Conservation (phyloP, 1,284 basidiomycete genomes). For the Apiotrichum sp. region DNA sequence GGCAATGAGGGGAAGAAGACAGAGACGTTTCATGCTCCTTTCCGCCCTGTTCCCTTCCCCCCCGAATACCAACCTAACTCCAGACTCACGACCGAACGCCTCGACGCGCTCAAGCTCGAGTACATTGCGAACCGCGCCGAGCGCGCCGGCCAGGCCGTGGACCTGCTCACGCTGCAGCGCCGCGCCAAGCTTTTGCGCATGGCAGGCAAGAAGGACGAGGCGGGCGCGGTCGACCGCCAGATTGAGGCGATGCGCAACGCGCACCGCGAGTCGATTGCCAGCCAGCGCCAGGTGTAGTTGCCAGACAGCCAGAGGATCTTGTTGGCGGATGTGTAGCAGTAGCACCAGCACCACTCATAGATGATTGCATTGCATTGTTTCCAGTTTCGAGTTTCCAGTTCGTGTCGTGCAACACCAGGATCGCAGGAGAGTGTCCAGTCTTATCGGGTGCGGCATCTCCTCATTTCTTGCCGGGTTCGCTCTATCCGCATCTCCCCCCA, state of each 20-base stretch:
- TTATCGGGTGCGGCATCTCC: neutral
- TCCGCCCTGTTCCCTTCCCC: too few relatives aligned
- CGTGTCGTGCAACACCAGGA: too few relatives aligned
- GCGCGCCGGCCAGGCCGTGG: slow-evolving; percentile 31
- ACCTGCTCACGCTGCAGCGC: slow-evolving; percentile 26
- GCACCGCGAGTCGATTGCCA: neutral
- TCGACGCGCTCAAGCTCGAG: slow-evolving; percentile 42
- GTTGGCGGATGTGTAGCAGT: too few relatives aligned
- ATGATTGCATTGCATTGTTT: neutral
- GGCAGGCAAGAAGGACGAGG: slow-evolving; percentile 27
- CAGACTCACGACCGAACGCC: slow-evolving; percentile 36
- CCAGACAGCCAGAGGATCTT: too few relatives aligned
- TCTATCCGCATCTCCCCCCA: neutral
- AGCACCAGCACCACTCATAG: neutral
- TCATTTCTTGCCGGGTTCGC: too few relatives aligned
- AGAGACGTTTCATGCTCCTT: too few relatives aligned
- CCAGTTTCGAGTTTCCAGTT: too few relatives aligned
- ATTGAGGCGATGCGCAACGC: neutral
- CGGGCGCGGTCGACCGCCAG: neutral
- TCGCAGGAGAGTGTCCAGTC: neutral
- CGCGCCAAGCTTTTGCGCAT: slow-evolving; percentile 26
- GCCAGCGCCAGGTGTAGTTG: too few relatives aligned
- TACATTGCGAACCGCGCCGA: slow-evolving; percentile 42
- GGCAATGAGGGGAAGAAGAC: neutral
- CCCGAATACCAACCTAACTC: neutral